Evolutionary conservation across 345 rosid species (phyloP).

Genomic region (Euphorbia peplus): DNA sequence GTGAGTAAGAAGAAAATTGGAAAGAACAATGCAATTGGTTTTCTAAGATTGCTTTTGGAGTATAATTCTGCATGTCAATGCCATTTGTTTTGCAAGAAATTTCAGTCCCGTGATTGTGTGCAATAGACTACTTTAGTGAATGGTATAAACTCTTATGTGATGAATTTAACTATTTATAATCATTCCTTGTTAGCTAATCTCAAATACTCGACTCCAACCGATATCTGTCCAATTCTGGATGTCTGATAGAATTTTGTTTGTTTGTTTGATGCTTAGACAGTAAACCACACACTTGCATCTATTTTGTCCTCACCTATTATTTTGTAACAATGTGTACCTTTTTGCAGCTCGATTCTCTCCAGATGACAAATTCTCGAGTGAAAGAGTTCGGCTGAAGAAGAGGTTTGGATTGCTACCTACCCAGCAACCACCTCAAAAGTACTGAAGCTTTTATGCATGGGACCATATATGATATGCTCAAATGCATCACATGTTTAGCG

Average conservation of each 20-base stretch:
- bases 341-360: conserved; percentile 83
- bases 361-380: conserved; percentile 76
- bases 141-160: not conserved
- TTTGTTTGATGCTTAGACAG: not conserved
- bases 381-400: conserved; percentile 74
- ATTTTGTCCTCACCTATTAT: no score
- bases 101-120: not conserved
- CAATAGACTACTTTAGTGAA: not conserved
- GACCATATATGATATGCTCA: not conserved
- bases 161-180: not conserved
- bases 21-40: not conserved
- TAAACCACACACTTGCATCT: no score
- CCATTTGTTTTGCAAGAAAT: not conserved
- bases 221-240: no score
- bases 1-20: not conserved
- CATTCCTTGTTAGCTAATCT: not conserved
- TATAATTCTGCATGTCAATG: not conserved
- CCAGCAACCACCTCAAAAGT: conserved; percentile 61
- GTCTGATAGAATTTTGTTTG: not conserved
- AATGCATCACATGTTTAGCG: no score
- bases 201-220: no score
- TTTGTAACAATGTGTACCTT: not conserved
- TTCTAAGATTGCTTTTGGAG: not conserved
- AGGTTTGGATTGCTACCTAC: conserved; percentile 79
- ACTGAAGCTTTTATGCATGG: conserved; percentile 20